Base-by-base conservation (phyloP, 352 stramenopile genomes). In the Albugo candida region DNA sequence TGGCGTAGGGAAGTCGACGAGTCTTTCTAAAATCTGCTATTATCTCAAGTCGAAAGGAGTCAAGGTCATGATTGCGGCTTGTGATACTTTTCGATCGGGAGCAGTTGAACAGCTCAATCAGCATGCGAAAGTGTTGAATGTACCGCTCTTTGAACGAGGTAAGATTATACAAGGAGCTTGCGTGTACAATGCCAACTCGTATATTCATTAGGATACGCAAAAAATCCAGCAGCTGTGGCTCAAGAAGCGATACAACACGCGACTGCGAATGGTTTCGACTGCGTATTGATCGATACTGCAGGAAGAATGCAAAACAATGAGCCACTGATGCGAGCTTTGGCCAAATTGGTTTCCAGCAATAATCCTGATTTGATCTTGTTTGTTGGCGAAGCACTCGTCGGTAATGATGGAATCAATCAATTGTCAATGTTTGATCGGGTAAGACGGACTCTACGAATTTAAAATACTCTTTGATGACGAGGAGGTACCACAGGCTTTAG, bases 301-400 rank as follows among this genome's bases (percentile, higher is more conserved):
- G 95, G 95, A 20, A 75, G 95, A 13, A 98, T 98, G 93, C 95
- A 99, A 70, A 99, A 99, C 67, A 99, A 99, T 63, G 85, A 97
- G 51, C 92, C 92, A 39, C 70, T 99, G 31, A 99, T 99, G 95
- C 91, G 93, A 45, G 93, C 92, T 11, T 66, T 99, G 14, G 88
- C 92, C 34, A 98, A 97, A 62, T 70, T 99, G 12, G 86, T 99
- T 21, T 89, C 75, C 8, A 92, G 95, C 53, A 98, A 97, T 57
- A 70, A 96, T 48, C 95, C 95, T 0, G 94, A 99, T 60, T 76
- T 98, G 37, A 83, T 98, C 44, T 68, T 99, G 0, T 98, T 99
- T 62, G 95, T 99, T n/a, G 95, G 95, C 52, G 95, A 99, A 58
- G 95, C 95, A 0, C 65, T 99, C 24, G 95, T 98, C 18, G 95